Base-by-base conservation (phyloP, 2,329 filamentous ascomycete species). In the Scortechinia acanthostroma region DNA sequence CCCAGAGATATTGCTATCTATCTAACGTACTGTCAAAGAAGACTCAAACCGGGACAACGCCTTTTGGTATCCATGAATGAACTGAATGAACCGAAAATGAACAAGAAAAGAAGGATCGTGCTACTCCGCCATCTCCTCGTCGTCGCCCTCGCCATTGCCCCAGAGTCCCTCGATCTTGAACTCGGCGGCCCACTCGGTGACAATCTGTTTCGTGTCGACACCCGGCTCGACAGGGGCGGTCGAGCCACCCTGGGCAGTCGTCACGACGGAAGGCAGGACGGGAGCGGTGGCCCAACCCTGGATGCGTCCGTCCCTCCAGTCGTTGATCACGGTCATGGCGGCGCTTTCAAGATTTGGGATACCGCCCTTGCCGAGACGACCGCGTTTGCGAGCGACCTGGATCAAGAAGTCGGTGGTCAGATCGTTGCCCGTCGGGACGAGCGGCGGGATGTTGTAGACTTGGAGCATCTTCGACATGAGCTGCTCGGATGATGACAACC, bases 231-330 rank as follows among this genome's bases (percentile, higher is more conserved):
- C 10, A 17, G 35, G 10, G 17, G 35, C 17, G 6, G 35, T 17
- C 6, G 35, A 15, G 25, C 10, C 25, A 30, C 10, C 25, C 25
- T 30, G 10, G n/a, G 25, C 25, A 6, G 35, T 40, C 20, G 35
- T 13, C 6, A 6, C 20, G 10, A 19, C 17, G 17, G 85, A 74
- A 16, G 77, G 68, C 48, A 88, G 65, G 25, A 76, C 73, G 4
- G 91, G 90, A 2, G 89, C 77, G 54, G 90, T 86, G 42, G 83
- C 78, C 91, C 91, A 95, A 47, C 91, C 91, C 65, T 94, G 89
- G 55, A 98, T 94, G 44, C 93, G 80, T 21, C 91, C 91, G 61
- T 97, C 91, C 53, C 93, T 80, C 88, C 93, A 95, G 69, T 98
- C 93, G n/a, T 83, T 93, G 47, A 98, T 81, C 46, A 98, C 91